Evolutionary conservation across 768 basidiomycete species (phyloP).

Genomic region (Pilatotrama ljubarskyi): DNA sequence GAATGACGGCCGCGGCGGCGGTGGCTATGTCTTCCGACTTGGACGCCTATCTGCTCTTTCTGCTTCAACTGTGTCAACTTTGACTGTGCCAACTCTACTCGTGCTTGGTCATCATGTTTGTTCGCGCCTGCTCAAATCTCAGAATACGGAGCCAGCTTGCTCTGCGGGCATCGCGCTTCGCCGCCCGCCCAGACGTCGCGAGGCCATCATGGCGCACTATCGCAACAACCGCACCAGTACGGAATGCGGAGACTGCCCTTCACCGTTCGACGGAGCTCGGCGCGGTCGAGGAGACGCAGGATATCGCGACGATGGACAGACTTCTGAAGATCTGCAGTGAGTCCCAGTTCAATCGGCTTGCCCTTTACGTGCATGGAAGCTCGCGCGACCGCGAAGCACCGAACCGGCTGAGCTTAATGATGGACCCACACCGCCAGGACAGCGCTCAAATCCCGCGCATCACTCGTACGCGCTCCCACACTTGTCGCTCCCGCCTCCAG

Average conservation of each 20-base stretch:
- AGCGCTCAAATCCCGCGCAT: constrained; percentile 20
- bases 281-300: constrained; percentile 51
- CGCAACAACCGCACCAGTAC: constrained; percentile 8
- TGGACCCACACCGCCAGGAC: neutral
- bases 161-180: neutral
- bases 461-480: constrained; percentile 18
- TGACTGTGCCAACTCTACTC: too few relatives aligned
- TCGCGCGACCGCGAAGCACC: constrained; percentile 6
- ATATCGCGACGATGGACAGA: constrained; percentile 57
- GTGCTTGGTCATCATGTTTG: neutral
- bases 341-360: constrained; percentile 26
- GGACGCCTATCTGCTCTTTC: too few relatives aligned
- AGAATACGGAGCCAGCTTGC: constrained; percentile 1
- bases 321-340: constrained; percentile 58
- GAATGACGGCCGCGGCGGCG: too few relatives aligned
- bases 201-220: constrained; percentile 1
- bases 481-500: neutral
- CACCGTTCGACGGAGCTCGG: constrained; percentile 25
- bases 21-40: neutral
- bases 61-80: too few relatives aligned
- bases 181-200: neutral
- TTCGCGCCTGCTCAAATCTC: neutral
- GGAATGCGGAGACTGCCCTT: constrained; percentile 15
- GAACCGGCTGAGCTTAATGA: neutral
- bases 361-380: neutral